Evolutionary conservation across 108 stramenopile genomes (phyloP).

Genomic region (Nitzschia putrida): DNA sequence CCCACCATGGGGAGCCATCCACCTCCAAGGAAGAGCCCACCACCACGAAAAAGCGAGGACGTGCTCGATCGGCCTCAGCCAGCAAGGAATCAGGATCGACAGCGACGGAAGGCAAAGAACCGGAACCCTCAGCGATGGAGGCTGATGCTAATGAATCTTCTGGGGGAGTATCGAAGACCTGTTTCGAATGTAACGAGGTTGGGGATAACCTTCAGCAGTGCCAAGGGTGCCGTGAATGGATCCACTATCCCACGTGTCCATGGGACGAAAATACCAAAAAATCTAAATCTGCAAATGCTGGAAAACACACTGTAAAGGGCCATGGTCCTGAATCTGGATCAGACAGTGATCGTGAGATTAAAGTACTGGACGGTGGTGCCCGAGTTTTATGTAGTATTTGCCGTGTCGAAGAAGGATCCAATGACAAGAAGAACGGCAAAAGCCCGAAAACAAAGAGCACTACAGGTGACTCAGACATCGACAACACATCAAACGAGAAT

Average conservation of each 20-base stretch:
- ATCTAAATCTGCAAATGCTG: not conserved
- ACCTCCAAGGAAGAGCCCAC: not conserved
- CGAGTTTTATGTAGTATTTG: slow-evolving; percentile 18
- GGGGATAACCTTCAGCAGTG: slow-evolving; percentile 8
- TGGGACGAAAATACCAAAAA: not conserved
- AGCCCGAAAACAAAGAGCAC: not conserved
- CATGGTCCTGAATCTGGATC: not conserved
- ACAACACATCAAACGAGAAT: not conserved
- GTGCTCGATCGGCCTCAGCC: not conserved
- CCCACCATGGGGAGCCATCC: slow-evolving; percentile 18
- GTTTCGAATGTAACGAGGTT: slow-evolving; percentile 19
- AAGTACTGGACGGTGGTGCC: not conserved
- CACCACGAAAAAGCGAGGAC: not conserved
- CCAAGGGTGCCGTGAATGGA: slow-evolving; percentile 11
- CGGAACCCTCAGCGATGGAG: not conserved
- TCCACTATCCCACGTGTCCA: slow-evolving; percentile 13
- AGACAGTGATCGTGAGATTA: not conserved
- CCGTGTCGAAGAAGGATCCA: slow-evolving; percentile 12
- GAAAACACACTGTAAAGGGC: not conserved
- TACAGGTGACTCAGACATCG: not conserved
- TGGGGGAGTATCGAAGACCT: not conserved
- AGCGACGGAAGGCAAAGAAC: slow-evolving; percentile 24
- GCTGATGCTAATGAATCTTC: not conserved
- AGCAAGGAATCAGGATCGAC: not conserved
- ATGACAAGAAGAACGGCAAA: not conserved